Conservation (phyloP, 257 asterid species). For the Craterostigma plantagineum region DNA sequence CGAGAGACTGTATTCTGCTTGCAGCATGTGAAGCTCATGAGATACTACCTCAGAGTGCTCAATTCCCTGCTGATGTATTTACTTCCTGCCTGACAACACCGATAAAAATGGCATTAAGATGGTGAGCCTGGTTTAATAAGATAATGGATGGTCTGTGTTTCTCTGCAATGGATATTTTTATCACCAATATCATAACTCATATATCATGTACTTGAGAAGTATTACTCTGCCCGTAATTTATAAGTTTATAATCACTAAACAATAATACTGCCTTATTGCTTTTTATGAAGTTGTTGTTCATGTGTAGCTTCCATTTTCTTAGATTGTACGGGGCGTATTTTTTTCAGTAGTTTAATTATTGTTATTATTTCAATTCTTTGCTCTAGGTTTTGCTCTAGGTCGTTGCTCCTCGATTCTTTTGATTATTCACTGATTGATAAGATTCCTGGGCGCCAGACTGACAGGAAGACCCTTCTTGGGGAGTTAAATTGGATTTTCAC, state of each 20-base stretch:
- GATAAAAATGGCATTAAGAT: slow-evolving; percentile 92
- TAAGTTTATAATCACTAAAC: no score
- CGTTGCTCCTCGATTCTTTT: slow-evolving; percentile 76
- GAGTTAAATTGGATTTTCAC: slow-evolving; percentile 99
- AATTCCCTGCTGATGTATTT: slow-evolving; percentile 92
- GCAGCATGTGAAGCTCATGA: slow-evolving; percentile 88
- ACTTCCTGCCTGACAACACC: slow-evolving; percentile 97
- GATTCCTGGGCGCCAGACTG: slow-evolving; percentile 99
- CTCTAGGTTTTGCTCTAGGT: slow-evolving; percentile 72
- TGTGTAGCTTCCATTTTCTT: no score
- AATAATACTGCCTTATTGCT: no score
- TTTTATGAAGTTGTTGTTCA: no score
- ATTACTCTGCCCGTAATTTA: no score
- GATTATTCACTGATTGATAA: slow-evolving; percentile 77
- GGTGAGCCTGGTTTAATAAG: slow-evolving; percentile 21
- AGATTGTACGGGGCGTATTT: no score
- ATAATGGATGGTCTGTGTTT: no score
- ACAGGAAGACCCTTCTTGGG: slow-evolving; percentile 95
- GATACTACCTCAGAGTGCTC: slow-evolving; percentile 95
- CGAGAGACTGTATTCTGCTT: slow-evolving; percentile 58
- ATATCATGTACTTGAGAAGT: no score
- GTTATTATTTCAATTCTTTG: slow-evolving; percentile 6
- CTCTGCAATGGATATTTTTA: no score
- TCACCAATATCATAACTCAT: no score
- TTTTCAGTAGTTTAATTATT: neutral